Evolutionary conservation across 225 moss, liverwort and hornwort species (phyloP), one percentile per base, ranked within the genome.

Genomic region (Thuidium tamariscinum): DNA sequence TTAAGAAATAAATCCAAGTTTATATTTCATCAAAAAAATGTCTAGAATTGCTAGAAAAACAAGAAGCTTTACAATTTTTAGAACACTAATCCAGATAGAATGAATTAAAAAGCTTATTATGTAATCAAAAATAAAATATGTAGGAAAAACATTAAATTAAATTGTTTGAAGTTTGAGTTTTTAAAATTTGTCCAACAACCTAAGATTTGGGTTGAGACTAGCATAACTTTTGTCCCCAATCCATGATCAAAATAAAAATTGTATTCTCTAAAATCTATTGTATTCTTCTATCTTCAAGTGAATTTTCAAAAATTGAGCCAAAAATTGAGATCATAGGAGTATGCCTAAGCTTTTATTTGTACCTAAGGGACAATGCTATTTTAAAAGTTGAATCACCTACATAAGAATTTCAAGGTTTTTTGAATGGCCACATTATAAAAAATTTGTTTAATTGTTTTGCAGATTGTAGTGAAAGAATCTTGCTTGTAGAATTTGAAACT

Each of bases 121-220:
- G 3, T 19, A 19, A 0, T 11, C n/a, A 18, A 65, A 34, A 65
- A n/a, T 36, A 20, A 0, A 36, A 65, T 3, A 9, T n/a, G 19
- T 3, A 0, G 2, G 5, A 17, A 4, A 2, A 0, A 34, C n/a
- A n/a, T n/a, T n/a, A n/a, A n/a, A n/a, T n/a, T n/a, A n/a, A n/a
- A n/a, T n/a, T n/a, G n/a, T n/a, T n/a, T n/a, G n/a, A n/a, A n/a
- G n/a, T n/a, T 14, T 39, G 5, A 18, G 1, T 22, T 3, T 39
- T 41, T 41, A 0, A 13, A 41, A 20, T 7, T 1, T 23, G 0
- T 0, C 23, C 4, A 7, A 8, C 1, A 2, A 29, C 30, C 13
- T 61, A 13, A 27, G 14, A 29, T 37, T 67, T 37, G 7, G 1
- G 0, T 13, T 37, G 7, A 5, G 2, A 65, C n/a, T 36, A 6